Percentiles rank a stretch among this genome's conserved stretches.
Evolutionary conservation across 2,329 filamentous ascomycete species (phyloP).

Genomic region (Arthrocladium fulminans): DNA sequence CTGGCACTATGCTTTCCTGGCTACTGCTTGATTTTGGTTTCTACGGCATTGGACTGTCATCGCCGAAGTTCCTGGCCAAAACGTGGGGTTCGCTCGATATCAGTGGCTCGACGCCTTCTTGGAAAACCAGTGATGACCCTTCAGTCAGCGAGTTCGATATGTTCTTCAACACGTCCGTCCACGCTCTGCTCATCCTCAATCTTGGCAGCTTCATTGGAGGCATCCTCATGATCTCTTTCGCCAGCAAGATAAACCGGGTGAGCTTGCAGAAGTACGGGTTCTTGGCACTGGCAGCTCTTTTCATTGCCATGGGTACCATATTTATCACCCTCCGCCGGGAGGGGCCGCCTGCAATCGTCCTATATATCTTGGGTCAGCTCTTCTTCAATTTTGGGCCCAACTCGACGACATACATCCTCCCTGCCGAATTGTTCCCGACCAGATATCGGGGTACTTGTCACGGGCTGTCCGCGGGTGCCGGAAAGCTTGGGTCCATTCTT

Average conservation of each 20-base stretch:
- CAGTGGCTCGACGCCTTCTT: constrained; percentile 24
- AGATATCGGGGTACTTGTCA: constrained; percentile 47
- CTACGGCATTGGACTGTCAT: constrained; percentile 46
- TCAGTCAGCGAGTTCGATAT: constrained; percentile 36
- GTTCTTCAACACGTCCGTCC: constrained; percentile 32
- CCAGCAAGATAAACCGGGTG: constrained; percentile 34
- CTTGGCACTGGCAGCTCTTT: constrained; percentile 33
- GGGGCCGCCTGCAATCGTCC: constrained; percentile 29
- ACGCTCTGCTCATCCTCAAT: constrained; percentile 34
- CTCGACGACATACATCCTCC: constrained; percentile 39
- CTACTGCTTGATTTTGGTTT: constrained; percentile 51
- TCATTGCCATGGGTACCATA: constrained; percentile 36
- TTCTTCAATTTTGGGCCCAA: constrained; percentile 42
- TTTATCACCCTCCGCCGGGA: constrained; percentile 33
- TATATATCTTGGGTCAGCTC: constrained; percentile 39
- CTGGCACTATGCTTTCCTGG: constrained; percentile 44
- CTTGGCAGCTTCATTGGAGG: constrained; percentile 37
- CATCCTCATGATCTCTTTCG: constrained; percentile 32
- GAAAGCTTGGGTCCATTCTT: constrained; percentile 44
- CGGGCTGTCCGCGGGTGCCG: constrained; percentile 45
- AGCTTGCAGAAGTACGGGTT: constrained; percentile 39
- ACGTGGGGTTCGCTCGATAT: constrained; percentile 32
- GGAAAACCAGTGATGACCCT: constrained; percentile 30
- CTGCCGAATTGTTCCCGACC: constrained; percentile 50
- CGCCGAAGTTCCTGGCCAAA: constrained; percentile 34